These are phyloP conservation scores for Paraleonurus japonicus DNA, from an alignment of 257 asterid species.

Conservation along the genomic window DNA sequence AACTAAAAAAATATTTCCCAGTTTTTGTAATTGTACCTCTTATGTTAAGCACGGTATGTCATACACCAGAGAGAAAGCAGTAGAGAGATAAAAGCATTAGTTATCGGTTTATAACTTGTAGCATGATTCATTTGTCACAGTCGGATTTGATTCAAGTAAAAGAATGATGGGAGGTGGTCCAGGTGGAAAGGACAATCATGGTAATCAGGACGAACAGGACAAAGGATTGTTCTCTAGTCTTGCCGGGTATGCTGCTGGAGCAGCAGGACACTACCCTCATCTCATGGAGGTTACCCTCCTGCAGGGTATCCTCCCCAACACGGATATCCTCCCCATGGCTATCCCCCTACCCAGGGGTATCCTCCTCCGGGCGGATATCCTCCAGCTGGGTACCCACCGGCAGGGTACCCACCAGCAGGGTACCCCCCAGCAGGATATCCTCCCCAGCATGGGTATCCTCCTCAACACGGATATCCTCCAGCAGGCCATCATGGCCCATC, in stretches of 20 bases:
- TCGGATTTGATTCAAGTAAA: conserved; percentile 13
- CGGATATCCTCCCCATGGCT: conserved; percentile 43
- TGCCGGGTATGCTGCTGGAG: conserved; percentile 56
- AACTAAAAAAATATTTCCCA: not conserved
- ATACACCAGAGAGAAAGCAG: not conserved
- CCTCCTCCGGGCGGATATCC: conserved; percentile 48
- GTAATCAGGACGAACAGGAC: conserved; percentile 56
- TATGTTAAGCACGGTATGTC: not conserved
- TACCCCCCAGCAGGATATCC: conserved; percentile 50
- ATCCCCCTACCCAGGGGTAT: conserved; percentile 38
- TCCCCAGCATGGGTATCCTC: conserved; percentile 40
- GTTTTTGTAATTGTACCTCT: not conserved
- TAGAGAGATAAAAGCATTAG: not conserved
- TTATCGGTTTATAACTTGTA: not conserved
- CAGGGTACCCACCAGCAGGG: conserved; percentile 58
- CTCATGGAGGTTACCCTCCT: conserved; percentile 45
- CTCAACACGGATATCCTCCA: conserved; percentile 45
- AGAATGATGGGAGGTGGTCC: conserved; percentile 39
- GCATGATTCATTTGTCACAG: conserved; percentile 10
- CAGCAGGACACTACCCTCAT: conserved; percentile 54
- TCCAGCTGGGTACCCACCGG: conserved; percentile 36
- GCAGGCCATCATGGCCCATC: conserved; percentile 52
- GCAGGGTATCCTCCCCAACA: conserved; percentile 39
- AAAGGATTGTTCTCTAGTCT: conserved; percentile 74
- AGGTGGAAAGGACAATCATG: conserved; percentile 34